Percentiles rank a stretch among this genome's conserved stretches.
phyloP scores from a whole-genome alignment of 768 basidiomycete genomes.

The Sporobolomyces pararoseus region DNA sequence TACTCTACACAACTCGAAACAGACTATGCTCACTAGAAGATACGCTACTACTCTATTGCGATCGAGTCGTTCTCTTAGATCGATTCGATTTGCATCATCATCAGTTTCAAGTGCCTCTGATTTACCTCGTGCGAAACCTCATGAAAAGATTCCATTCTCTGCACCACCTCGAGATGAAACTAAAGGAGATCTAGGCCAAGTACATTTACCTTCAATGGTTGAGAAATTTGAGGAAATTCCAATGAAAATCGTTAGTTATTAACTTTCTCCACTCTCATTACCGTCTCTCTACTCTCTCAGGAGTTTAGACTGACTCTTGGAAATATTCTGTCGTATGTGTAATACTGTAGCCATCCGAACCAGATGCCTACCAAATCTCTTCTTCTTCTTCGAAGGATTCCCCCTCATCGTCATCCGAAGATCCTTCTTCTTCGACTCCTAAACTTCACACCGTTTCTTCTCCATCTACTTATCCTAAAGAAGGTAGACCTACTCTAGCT shows the following conservation, averaged over 20 bases:
- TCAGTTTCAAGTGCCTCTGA: background rate
- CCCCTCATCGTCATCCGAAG: background rate
- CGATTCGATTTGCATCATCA: background rate
- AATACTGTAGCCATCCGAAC: slow-evolving; percentile 12
- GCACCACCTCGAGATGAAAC: background rate
- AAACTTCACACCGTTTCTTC: slow-evolving; percentile 1
- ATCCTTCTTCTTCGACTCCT: too few relatives aligned
- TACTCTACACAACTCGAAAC: background rate
- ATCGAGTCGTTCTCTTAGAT: background rate
- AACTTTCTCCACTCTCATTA: background rate
- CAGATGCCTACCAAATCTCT: slow-evolving; percentile 1
- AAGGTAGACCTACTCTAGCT: background rate
- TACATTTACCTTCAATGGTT: slow-evolving; percentile 10
- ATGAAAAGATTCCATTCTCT: background rate
- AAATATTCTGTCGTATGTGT: too few relatives aligned
- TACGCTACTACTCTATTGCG: too few relatives aligned
- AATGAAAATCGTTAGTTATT: slow-evolving; percentile 7
- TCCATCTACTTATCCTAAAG: background rate
- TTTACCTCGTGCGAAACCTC: background rate
- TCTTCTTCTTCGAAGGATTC: background rate
- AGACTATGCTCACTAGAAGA: background rate
- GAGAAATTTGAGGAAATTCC: background rate
- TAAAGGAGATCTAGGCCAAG: background rate
- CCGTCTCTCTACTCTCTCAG: too few relatives aligned
- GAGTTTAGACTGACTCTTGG: too few relatives aligned